Evolutionary conservation across 257 asterid species (phyloP), one percentile per base, ranked within the genome.

Genomic region (Fraxinus excelsior): DNA sequence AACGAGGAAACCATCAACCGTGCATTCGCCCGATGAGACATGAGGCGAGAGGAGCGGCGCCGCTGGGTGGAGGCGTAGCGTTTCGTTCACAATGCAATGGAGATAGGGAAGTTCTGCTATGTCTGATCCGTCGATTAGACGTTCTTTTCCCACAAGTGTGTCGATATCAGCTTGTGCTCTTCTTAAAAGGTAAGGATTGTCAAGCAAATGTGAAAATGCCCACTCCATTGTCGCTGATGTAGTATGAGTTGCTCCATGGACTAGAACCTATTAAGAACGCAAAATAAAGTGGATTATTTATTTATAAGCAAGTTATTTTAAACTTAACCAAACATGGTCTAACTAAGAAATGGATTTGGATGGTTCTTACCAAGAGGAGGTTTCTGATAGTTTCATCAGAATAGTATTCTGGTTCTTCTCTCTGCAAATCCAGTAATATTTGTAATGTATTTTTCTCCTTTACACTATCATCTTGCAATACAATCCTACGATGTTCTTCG

Each of bases 321-420:
- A 21, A 31, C 35, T 10, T 9, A 23, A 25, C 19, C 34, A 25
- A 62, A 49, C 26, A 25, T 42, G 16, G 3, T 42, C 3, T 42
- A 42, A 42, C 4, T 42, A 42, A 42, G 16, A 42, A 42, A 42
- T 42, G 51, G 51, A 42, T 42, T 11, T 42, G 51, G 51, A 42
- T 14, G 32, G 8, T 74, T 19, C 83, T 76, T 85, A 85, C 93
- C 89, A 83, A 28, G 71, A 88, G 87, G 64, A 88, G 89, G 77
- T 75, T 86, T 19, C 79, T 89, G 78, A 89, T 89, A 75, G 87
- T 82, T 74, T 85, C 80, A 71, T 89, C 94, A 0, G 88, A 84
- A 80, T 85, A 89, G 58, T 87, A 89, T 38, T 81, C 80, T 16
- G 91, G 90, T 14, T 89, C 84, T 0, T 85, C 74, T 74, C 18